Base-by-base conservation (phyloP, 2,329 filamentous ascomycete genomes). In the Aspergillus unguis region DNA sequence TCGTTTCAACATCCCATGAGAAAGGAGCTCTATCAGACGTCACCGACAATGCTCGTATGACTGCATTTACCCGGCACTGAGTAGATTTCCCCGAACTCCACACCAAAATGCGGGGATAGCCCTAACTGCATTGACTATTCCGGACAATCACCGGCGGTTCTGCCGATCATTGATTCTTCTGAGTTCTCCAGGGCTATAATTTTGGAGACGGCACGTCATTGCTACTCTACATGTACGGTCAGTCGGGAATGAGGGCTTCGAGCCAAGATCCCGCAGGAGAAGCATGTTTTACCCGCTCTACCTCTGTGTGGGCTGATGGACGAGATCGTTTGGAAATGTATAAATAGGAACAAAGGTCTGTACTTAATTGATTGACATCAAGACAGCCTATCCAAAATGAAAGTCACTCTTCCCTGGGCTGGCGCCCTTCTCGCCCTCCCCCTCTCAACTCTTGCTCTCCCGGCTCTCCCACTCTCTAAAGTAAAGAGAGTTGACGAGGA, bases 101-200 rank as follows among this genome's bases (percentile, higher is more conserved):
- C 44, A 11, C 4, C 26, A 2, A 49, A 42, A 48, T 49, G 47
- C 47, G 47, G 47, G 47, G 47, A 43, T 17, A 48, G 36, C 45
- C 27, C 45, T 48, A 40, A 17, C 3, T 33, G 17, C 9, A 7
- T 23, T n/a, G 36, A 48, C 47, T 33, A 49, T 43, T 49, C 31
- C 23, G 47, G 47, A 35, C 31, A 49, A 32, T 49, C 38, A 42
- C 47, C 47, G 47, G 47, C 31, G 47, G 47, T 49, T 33, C 46
- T 48, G 46, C 46, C 46, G 46, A 48, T 48, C 46, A 32, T 33
- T 36, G 4, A n/a, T 11, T 36, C 7, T 6, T 29, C 17, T 11
- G 28, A n/a, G 7, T 6, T 31, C 36, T 25, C 2, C 36, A 38
- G 17, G n/a, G n/a, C 9, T n/a, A n/a, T 23, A 38, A 23, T 23